phyloP scores from a whole-genome alignment of 805 yeast genomes.

The Zygoascus ofunaensis region DNA sequence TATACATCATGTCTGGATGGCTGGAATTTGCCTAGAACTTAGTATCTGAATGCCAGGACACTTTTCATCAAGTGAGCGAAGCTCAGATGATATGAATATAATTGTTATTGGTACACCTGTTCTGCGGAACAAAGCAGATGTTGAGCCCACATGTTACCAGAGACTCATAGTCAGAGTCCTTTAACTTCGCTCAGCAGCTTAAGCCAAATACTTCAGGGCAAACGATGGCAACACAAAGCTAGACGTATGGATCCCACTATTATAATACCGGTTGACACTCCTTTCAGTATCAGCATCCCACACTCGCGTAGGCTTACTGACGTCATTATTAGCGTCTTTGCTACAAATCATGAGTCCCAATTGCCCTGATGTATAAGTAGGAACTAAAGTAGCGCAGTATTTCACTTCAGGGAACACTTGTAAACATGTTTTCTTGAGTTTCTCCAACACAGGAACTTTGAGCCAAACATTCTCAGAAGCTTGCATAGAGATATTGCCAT shows the following conservation, averaged over 20 bases:
- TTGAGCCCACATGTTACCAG: too few relatives aligned
- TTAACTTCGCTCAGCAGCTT: too few relatives aligned
- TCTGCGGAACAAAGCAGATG: too few relatives aligned
- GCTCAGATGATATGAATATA: too few relatives aligned
- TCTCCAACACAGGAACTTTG: slow-evolving; percentile 70
- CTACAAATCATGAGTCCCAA: slow-evolving; percentile 96
- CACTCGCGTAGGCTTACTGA: slow-evolving; percentile 58
- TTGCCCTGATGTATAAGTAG: slow-evolving; percentile 97
- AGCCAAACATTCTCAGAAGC: slow-evolving; percentile 83
- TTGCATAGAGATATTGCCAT: slow-evolving; percentile 89
- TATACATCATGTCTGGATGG: too few relatives aligned
- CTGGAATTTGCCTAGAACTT: too few relatives aligned
- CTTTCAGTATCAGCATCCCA: slow-evolving; percentile 52
- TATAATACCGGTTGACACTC: slow-evolving; percentile 70
- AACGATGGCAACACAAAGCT: slow-evolving; percentile 88
- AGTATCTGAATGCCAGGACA: too few relatives aligned
- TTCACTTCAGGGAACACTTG: slow-evolving; percentile 85
- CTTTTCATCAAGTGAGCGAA: too few relatives aligned
- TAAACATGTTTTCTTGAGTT: slow-evolving; percentile 69
- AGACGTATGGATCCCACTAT: slow-evolving; percentile 71
- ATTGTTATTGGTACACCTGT: too few relatives aligned
- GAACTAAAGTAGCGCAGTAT: slow-evolving; percentile 83
- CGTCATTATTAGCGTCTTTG: slow-evolving; percentile 56
- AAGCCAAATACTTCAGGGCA: slow-evolving; percentile 48
- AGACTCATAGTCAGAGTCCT: too few relatives aligned